Evolutionary conservation across 495 filamentous ascomycete genomes (phyloP).

Genomic region (Penicillium maclennaniae): DNA sequence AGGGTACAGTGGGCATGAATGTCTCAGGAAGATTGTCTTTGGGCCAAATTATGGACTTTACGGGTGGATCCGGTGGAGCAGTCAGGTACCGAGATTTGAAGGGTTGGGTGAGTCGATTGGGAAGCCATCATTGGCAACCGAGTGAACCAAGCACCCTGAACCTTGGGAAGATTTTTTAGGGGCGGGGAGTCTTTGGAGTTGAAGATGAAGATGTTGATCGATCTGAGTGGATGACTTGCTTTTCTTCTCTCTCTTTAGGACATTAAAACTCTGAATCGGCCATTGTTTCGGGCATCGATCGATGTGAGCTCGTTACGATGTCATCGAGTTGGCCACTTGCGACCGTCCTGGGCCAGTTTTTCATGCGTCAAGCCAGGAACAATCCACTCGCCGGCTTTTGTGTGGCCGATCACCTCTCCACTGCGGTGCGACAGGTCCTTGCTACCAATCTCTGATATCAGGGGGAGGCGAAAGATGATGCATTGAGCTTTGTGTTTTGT

Average conservation of each 20-base stretch:
- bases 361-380: not conserved
- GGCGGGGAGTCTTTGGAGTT: not conserved
- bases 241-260: not conserved
- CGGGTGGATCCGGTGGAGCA: not conserved
- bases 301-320: not conserved
- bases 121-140: not conserved
- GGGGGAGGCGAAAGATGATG: too few species aligned
- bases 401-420: not conserved
- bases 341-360: not conserved
- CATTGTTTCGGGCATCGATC: not conserved
- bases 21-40: constrained; percentile 15
- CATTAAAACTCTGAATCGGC: not conserved
- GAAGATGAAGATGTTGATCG: too few species aligned
- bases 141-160: not conserved
- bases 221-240: too few species aligned
- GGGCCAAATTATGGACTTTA: not conserved
- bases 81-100: not conserved
- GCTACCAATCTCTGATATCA: not conserved
- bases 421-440: not conserved
- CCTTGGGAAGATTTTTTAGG: not conserved
- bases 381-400: not conserved
- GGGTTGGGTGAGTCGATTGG: too few species aligned
- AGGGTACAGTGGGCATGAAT: constrained; percentile 1
- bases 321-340: not conserved
- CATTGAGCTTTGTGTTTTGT: not conserved